phyloP scores from a whole-genome alignment of 176 grass and related monocot species.

The Aegilops sharonensis region DNA sequence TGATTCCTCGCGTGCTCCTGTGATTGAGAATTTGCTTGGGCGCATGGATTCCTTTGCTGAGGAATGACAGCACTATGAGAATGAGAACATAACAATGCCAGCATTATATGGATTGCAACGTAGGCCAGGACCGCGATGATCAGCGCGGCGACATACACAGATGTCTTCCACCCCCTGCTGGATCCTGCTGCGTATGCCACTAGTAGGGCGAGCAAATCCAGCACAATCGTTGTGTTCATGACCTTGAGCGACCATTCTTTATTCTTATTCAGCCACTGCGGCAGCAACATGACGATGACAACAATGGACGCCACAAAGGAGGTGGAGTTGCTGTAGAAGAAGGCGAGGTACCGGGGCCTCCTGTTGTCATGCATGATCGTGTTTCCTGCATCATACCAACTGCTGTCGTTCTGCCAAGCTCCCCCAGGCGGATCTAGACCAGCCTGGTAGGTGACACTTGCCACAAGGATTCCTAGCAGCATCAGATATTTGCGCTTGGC shows the following conservation, averaged over 20 bases:
- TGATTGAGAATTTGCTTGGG: neutral
- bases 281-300: neutral
- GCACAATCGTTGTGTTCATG: neutral
- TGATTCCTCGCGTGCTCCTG: neutral
- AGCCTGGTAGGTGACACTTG: slow-evolving; percentile 28
- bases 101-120: neutral
- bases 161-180: slow-evolving; percentile 17
- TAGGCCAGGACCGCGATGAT: neutral
- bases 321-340: slow-evolving; percentile 25
- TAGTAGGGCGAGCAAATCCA: slow-evolving; percentile 34
- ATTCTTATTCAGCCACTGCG: too few species aligned
- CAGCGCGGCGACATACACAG: neutral
- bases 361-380: neutral
- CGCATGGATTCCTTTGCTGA: neutral
- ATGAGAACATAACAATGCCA: neutral
- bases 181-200: slow-evolving; percentile 15
- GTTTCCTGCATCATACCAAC: neutral
- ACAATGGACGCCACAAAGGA: slow-evolving; percentile 19
- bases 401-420: neutral
- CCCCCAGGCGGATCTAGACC: slow-evolving; percentile 6
- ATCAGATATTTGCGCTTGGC: slow-evolving; percentile 21
- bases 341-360: neutral
- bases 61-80: neutral
- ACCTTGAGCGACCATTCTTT: neutral
- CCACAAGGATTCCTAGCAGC: slow-evolving; percentile 9